A percentile compares a stretch with the other conserved stretches of the same genome.
phyloP scores from a whole-genome alignment of 495 filamentous ascomycete species.

The Neurospora sp. region DNA sequence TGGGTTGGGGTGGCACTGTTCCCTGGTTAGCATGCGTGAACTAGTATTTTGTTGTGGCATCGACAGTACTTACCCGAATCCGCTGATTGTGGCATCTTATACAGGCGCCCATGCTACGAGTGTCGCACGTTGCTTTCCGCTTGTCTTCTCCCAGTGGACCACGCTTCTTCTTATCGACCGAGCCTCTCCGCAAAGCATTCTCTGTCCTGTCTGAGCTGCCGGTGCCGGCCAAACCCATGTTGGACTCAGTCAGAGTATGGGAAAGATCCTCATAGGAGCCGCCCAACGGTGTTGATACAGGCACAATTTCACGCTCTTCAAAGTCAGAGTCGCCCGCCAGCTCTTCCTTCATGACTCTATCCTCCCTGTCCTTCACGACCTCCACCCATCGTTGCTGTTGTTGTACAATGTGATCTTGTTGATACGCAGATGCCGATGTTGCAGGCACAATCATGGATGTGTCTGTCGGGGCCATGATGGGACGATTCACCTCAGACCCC shows the following conservation, averaged over 20 bases:
- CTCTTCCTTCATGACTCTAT: background rate
- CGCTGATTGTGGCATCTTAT: constrained; percentile 36
- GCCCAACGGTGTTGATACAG: background rate
- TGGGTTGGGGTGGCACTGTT: constrained; percentile 14
- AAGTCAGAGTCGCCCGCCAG: background rate
- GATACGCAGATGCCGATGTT: background rate
- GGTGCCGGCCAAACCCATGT: background rate
- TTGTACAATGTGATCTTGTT: background rate
- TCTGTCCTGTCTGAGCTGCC: background rate
- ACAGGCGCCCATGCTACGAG: constrained; percentile 31
- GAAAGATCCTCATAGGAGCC: background rate
- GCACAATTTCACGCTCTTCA: background rate
- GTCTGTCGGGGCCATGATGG: background rate
- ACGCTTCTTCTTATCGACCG: constrained; percentile 6
- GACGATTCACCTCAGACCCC: background rate
- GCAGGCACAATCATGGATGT: background rate
- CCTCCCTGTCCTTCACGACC: background rate
- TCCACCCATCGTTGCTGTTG: background rate
- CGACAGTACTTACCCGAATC: constrained; percentile 26
- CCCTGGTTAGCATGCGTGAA: background rate
- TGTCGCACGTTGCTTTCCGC: constrained; percentile 24
- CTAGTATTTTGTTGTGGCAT: background rate
- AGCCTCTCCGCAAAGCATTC: background rate
- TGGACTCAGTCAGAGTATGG: background rate
- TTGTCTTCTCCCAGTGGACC: constrained; percentile 5